Evolutionary conservation across 2,329 filamentous ascomycete genomes (phyloP), one percentile per base, ranked within the genome.

Genomic region (Penicillium rolfsii): DNA sequence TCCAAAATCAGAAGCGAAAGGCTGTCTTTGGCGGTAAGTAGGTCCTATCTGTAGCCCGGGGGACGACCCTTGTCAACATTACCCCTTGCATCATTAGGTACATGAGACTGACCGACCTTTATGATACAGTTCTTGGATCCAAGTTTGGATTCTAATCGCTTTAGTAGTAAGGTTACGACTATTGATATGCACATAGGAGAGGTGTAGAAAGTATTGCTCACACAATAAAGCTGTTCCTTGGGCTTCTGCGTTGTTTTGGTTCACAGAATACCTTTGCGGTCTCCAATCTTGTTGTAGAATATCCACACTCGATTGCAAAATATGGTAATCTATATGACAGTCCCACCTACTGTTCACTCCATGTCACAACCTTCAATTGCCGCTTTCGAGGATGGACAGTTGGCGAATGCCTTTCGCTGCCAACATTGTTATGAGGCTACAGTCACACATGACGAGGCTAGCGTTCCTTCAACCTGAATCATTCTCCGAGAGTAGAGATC

Each of bases 1-100:
- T 97, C 4, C 85, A 83, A 60, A 89, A 89, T 79, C 94, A 98
- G 81, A 98, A 98, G 84, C 86, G 88, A 74, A 93, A 91, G 64
- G 82, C 95, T 65, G 81, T 97, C 14, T 78, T 96, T 67, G 91
- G 93, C 1, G 82, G 84, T 62, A 77, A 72, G 77, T 74, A 5
- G 22, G 8, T 33, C 30, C 30, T 11, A 11, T 33, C 7, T 33
- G 30, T 52, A 28, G 19, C 24, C 40, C 50, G 11, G 52, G 11
- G 45, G 19, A 26, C 38, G 35, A 33, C 55, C 40, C 45, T 58
- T 50, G 30, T 55, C 24, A 12, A n/a, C 22, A 30, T 14, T 33
- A 19, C 54, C 67, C 66, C 67, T 69, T 69, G 64, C 67, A 58
- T 69, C 28, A 26, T 30, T 59, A 45, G 59, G 40, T 48, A 41